Evolutionary conservation across 1,139 yeast species (phyloP), one percentile per base, ranked within the genome.

Genomic region (Nadsonia starkeyi-henricii): DNA sequence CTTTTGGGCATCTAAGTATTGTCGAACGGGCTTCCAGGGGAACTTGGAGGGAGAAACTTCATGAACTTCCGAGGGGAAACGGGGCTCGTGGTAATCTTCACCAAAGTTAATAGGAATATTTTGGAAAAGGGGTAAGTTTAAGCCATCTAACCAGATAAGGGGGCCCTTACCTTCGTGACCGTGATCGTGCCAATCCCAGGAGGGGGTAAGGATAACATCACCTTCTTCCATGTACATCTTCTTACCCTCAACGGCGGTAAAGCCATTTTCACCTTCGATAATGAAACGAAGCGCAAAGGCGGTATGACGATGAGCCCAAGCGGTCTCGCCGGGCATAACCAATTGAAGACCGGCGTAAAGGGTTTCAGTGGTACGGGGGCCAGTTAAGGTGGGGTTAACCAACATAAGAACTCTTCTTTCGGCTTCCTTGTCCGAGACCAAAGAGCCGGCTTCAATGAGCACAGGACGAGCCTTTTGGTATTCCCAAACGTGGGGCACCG

Each of bases 171-270:
- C 62, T 41, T 58, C 61, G 42, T 58, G 58, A 18, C 62, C 62
- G 41, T 58, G 61, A 50, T 58, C 62, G 45, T 58, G 62, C 62
- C 62, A 58, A n/a, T 53, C 50, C 60, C 60, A 57, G 37, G 61
- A 50, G 20, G 62, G 61, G 20, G 62, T 58, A n/a, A 58, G 47
- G 43, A 58, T 57, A 18, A 58, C 60, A 48, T 58, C 62, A 18
- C 62, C 62, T 36, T 53, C 48, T 33, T 54, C 53, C 61, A 58
- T 58, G 44, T 56, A 54, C 39, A 58, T 48, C 45, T 56, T 55
- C 39, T 52, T 41, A 33, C 61, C 61, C 45, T 57, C 61, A 20
- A 58, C 59, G 30, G 58, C 58, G 28, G 61, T 58, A 47, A 55
- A 58, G 5, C 60, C 61, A 20, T 59, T 58, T 19, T 55, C 48